These are phyloP conservation scores for Spatholobus suberectus DNA, from an alignment of 306 rosid genomes.

Conservation along the genomic window DNA sequence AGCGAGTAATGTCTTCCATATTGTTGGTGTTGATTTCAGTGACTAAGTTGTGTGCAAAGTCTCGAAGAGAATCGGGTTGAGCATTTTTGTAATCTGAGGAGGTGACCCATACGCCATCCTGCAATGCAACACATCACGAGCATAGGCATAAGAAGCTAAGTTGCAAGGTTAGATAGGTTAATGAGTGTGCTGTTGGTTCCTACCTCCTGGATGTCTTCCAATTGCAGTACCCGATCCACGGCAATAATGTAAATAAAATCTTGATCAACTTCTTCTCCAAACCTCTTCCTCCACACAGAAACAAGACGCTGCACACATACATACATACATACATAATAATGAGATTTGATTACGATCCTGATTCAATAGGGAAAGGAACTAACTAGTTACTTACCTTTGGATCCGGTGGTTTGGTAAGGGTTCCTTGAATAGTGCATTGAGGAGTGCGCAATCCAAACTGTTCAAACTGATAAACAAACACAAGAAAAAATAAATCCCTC, in stretches of 20 bases:
- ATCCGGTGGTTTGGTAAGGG: conserved; percentile 73
- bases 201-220: conserved; percentile 91
- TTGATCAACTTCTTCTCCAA: conserved; percentile 80
- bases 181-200: not conserved
- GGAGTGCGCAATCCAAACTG: conserved; percentile 85
- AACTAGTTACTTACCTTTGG: conserved; percentile 30
- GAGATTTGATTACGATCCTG: not conserved
- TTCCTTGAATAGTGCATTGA: conserved; percentile 88
- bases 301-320: conserved; percentile 60
- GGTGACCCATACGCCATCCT: conserved; percentile 77
- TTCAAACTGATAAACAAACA: conserved; percentile 59
- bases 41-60: conserved; percentile 74
- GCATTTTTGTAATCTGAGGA: conserved; percentile 75
- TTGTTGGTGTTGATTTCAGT: conserved; percentile 79
- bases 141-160: conserved; percentile 1
- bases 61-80: conserved; percentile 89
- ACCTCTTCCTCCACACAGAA: conserved; percentile 79
- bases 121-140: conserved; percentile 47
- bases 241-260: conserved; percentile 64
- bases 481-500: not conserved
- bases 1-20: conserved; percentile 79
- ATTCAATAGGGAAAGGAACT: not conserved
- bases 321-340: not conserved
- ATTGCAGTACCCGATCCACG: conserved; percentile 79
- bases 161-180: not conserved